Conservation (phyloP, 2,329 filamentous ascomycete genomes). For the Simplicillium aogashimaense region DNA sequence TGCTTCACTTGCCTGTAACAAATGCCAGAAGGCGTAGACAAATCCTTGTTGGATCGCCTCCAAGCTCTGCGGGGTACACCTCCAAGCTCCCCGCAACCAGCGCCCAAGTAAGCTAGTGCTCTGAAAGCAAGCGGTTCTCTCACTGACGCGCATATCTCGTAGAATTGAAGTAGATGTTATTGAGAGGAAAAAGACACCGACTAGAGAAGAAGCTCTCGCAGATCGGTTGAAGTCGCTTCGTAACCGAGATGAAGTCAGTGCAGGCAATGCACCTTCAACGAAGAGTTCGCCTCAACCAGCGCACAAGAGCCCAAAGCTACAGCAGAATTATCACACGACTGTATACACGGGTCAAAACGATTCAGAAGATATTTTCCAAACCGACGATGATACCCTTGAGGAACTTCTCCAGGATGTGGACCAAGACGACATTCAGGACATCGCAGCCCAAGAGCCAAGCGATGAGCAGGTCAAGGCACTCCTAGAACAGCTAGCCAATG, state of each 20-base stretch:
- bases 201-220: conserved; percentile 40
- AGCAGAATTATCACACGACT: background rate
- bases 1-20: background rate
- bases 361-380: conserved; percentile 27
- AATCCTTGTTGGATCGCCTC: conserved; percentile 40
- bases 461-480: conserved; percentile 24
- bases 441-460: conserved; percentile 11
- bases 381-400: conserved; percentile 42
- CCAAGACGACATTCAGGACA: conserved; percentile 18
- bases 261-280: conserved; percentile 18
- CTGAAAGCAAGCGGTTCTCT: conserved; percentile 1
- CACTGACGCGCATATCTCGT: conserved; percentile 13
- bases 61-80: conserved; percentile 38
- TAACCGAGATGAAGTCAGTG: conserved; percentile 9
- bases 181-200: conserved; percentile 29
- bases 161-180: conserved; percentile 26
- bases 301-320: conserved; percentile 1
- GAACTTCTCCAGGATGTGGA: conserved; percentile 37
- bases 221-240: conserved; percentile 42
- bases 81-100: conserved; percentile 19
- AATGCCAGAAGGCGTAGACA: conserved; percentile 30
- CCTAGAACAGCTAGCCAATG: conserved; percentile 23
- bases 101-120: conserved; percentile 23
- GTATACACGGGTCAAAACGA: conserved; percentile 19
- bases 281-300: conserved; percentile 1